These are phyloP conservation scores for Mycena haematopus DNA, from an alignment of 768 basidiomycete species.

Conservation along the genomic window DNA sequence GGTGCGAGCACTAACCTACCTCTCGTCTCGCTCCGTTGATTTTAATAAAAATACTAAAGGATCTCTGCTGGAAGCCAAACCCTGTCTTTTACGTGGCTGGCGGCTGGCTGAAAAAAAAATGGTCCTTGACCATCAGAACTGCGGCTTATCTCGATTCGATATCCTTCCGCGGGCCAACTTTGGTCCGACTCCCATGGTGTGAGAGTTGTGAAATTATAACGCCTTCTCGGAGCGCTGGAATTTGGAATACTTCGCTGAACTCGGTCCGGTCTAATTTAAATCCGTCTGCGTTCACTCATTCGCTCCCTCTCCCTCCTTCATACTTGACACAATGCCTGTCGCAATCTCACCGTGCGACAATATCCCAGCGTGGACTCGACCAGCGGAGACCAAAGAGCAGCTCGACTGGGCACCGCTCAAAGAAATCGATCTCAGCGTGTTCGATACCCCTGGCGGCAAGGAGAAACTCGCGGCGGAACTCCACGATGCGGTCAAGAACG, in stretches of 20 bases:
- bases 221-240: not conserved
- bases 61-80: too few species aligned
- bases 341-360: conserved; percentile 15
- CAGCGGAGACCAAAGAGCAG: conserved; percentile 32
- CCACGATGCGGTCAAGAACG: conserved; percentile 44
- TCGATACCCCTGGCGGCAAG: conserved; percentile 38
- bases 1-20: too few species aligned
- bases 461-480: conserved; percentile 40
- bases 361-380: conserved; percentile 27
- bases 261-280: not conserved
- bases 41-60: too few species aligned
- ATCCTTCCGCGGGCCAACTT: too few species aligned
- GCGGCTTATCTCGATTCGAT: conserved; percentile 7
- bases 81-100: too few species aligned
- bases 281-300: too few species aligned
- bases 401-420: conserved; percentile 46
- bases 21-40: too few species aligned
- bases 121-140: too few species aligned
- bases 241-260: not conserved
- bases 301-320: not conserved
- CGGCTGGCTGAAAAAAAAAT: too few species aligned
- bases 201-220: conserved; percentile 3
- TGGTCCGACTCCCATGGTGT: too few species aligned
- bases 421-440: conserved; percentile 46
- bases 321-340: conserved; percentile 11